Percentiles rank a stretch among this genome's conserved stretches.
These are phyloP conservation scores for Populus deltoides DNA, from an alignment of 345 rosid species.

Conservation along the genomic window DNA sequence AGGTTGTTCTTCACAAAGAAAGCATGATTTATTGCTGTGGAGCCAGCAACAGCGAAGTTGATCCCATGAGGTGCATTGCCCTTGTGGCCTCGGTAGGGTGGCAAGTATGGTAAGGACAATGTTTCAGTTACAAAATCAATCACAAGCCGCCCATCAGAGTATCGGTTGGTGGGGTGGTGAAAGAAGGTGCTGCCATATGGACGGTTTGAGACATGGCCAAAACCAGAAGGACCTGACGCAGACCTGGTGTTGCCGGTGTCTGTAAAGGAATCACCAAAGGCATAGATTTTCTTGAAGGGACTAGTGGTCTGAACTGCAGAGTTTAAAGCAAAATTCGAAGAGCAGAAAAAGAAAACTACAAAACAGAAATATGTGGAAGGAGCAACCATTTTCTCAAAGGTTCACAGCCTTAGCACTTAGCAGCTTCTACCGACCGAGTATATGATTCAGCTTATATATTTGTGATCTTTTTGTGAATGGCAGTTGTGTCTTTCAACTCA, in stretches of 20 bases:
- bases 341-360: conserved; percentile 18
- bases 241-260: conserved; percentile 91
- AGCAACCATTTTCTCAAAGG: conserved; percentile 14
- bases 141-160: conserved; percentile 84
- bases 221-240: conserved; percentile 63
- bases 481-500: background rate
- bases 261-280: conserved; percentile 90
- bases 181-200: conserved; percentile 85
- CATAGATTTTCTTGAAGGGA: conserved; percentile 70
- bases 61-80: conserved; percentile 46
- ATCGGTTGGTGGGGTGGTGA: conserved; percentile 76
- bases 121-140: conserved; percentile 78
- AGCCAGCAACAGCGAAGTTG: conserved; percentile 89
- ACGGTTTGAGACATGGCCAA: conserved; percentile 66
- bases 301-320: conserved; percentile 6
- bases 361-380: conserved; percentile 15
- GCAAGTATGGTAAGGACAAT: conserved; percentile 62
- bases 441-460: background rate
- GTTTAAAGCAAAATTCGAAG: conserved; percentile 8
- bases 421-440: background rate
- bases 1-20: conserved; percentile 79
- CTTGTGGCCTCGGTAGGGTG: conserved; percentile 53
- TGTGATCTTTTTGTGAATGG: background rate
- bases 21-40: conserved; percentile 69
- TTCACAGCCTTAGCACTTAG: background rate